These are phyloP conservation scores for Coemansia sp. DNA, from an alignment of 192 early-diverging fungal species.

Conservation along the genomic window DNA sequence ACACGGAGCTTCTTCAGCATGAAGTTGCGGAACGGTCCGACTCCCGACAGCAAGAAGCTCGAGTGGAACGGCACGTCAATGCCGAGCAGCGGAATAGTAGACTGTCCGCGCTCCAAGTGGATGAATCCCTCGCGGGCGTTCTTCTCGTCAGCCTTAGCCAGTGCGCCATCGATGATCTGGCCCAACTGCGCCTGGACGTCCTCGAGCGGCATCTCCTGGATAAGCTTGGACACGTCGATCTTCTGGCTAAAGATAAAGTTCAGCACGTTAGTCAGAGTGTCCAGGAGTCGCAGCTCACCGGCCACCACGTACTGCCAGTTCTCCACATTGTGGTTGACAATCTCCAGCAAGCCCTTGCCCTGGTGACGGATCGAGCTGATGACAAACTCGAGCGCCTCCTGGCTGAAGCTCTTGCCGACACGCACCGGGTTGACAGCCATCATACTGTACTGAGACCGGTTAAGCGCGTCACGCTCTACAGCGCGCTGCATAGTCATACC, in stretches of 20 bases:
- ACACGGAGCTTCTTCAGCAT: constrained; percentile 84
- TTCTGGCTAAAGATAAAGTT: constrained; percentile 78
- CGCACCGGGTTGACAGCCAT: constrained; percentile 91
- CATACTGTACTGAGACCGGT: constrained; percentile 96
- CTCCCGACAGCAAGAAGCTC: constrained; percentile 88
- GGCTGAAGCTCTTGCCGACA: constrained; percentile 84
- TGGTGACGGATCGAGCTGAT: constrained; percentile 82
- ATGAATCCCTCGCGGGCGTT: constrained; percentile 64
- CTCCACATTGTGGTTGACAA: constrained; percentile 98
- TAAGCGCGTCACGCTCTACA: constrained; percentile 79
- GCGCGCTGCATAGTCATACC: constrained; percentile 98
- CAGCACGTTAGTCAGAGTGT: constrained; percentile 79
- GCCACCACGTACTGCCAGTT: constrained; percentile 97
- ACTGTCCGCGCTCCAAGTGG: constrained; percentile 81
- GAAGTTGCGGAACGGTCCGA: constrained; percentile 90
- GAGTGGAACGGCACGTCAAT: constrained; percentile 98
- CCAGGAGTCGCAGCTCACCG: constrained; percentile 80
- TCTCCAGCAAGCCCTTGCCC: constrained; percentile 80
- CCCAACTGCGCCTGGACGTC: constrained; percentile 57
- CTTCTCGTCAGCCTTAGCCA: constrained; percentile 72
- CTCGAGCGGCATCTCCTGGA: not conserved
- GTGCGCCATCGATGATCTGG: constrained; percentile 75
- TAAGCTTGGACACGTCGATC: constrained; percentile 60
- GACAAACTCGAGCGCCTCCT: constrained; percentile 72
- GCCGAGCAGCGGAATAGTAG: constrained; percentile 88